Percentiles rank a stretch among this genome's conserved stretches.
phyloP scores from a whole-genome alignment of 148 eudicot genomes.

The Chenopodium suecicum region DNA sequence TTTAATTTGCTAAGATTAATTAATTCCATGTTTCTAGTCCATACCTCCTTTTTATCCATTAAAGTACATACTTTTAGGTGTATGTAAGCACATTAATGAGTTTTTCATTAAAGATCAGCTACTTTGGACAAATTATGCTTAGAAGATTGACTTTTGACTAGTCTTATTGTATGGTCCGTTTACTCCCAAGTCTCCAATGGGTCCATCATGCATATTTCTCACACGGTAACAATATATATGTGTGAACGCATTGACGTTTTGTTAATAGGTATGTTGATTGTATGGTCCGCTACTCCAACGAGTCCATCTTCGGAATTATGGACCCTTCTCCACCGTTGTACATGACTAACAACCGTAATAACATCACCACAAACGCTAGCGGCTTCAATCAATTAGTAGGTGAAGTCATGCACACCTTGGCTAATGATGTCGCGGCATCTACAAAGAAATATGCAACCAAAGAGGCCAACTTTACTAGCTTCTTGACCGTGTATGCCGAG shows the following conservation, averaged over 20 bases:
- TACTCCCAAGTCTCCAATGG: too few relatives aligned
- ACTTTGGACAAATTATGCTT: too few relatives aligned
- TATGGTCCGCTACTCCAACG: slow-evolving; percentile 21
- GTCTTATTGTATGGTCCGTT: too few relatives aligned
- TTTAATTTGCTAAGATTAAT: too few relatives aligned
- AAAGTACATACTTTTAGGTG: too few relatives aligned
- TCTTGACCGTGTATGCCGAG: slow-evolving; percentile 13
- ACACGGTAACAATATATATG: too few relatives aligned
- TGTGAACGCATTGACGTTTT: neutral
- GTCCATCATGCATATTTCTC: too few relatives aligned
- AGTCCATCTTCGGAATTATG: slow-evolving; percentile 5
- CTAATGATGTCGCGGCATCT: neutral
- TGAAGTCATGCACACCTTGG: neutral
- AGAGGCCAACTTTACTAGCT: neutral
- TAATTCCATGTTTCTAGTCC: too few relatives aligned
- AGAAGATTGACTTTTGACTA: too few relatives aligned
- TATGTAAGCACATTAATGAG: too few relatives aligned
- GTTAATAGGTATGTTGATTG: slow-evolving; percentile 12
- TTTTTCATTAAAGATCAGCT: too few relatives aligned
- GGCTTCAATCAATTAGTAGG: neutral
- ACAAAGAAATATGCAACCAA: neutral
- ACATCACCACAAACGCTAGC: neutral
- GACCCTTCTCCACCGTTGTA: neutral
- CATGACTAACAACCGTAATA: neutral
- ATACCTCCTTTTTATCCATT: too few relatives aligned